Conservation (phyloP, 306 rosid species). For the Prunus mira region DNA sequence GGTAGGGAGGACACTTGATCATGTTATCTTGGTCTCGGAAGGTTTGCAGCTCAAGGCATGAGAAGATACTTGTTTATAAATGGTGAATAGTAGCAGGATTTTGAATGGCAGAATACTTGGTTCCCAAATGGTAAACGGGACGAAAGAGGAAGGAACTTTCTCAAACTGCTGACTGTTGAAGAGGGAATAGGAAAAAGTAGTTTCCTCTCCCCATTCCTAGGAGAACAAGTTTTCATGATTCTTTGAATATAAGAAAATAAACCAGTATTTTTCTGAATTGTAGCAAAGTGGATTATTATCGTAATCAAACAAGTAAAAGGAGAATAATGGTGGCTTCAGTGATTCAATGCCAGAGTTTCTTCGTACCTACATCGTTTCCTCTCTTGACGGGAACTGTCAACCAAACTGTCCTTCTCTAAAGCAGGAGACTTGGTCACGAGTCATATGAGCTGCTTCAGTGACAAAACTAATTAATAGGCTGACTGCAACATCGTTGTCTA, state of each 20-base stretch:
- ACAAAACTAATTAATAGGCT: not conserved
- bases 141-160: not conserved
- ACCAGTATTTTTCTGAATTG: not conserved
- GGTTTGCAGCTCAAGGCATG: not conserved
- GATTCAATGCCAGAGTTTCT: not conserved
- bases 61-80: not conserved
- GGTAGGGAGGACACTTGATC: not conserved
- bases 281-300: not conserved
- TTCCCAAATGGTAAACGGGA: not conserved
- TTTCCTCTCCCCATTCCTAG: not conserved
- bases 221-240: not conserved
- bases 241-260: not conserved
- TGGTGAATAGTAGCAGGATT: not conserved
- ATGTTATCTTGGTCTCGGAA: not conserved
- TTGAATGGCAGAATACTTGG: not conserved
- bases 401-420: not conserved
- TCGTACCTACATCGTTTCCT: not conserved
- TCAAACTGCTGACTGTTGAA: no score
- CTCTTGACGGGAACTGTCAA: not conserved
- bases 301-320: not conserved
- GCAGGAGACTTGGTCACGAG: no score
- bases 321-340: not conserved
- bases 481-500: not conserved
- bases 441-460: not conserved
- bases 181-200: not conserved